Percentiles rank a stretch among this genome's conserved stretches.
These are phyloP conservation scores for Nothophaeocryptopus gaeumannii DNA, from an alignment of 2,329 filamentous ascomycete genomes.

Conservation along the genomic window DNA sequence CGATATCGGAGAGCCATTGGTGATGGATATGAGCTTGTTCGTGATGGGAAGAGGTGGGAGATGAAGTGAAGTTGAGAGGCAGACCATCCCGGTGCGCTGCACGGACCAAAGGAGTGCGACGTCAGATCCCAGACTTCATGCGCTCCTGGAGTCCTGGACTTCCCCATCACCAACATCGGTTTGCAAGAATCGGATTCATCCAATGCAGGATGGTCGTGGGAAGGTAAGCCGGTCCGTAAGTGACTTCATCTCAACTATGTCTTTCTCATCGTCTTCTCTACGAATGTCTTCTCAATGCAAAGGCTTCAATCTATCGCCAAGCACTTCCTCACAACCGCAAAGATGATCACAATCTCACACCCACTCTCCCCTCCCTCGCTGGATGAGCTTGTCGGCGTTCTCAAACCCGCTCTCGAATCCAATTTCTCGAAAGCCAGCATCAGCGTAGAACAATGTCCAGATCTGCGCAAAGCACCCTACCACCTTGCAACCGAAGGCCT, in stretches of 20 bases:
- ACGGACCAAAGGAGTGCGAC: neutral
- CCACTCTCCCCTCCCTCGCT: slow-evolving; percentile 26
- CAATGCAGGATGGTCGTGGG: neutral
- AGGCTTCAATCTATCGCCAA: neutral
- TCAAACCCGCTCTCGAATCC: slow-evolving; percentile 24
- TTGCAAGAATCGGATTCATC: too few species aligned
- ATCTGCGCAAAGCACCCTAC: slow-evolving; percentile 28
- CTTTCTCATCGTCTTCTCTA: neutral
- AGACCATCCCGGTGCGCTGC: neutral
- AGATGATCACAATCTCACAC: slow-evolving; percentile 26
- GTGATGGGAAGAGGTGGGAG: too few species aligned
- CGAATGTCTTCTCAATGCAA: neutral
- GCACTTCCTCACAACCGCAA: slow-evolving; percentile 1
- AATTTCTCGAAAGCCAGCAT: slow-evolving; percentile 27
- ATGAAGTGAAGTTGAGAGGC: too few species aligned
- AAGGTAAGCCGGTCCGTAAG: slow-evolving; percentile 1
- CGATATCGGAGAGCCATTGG: neutral
- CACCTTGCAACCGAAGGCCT: slow-evolving; percentile 29
- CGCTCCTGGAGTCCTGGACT: too few species aligned
- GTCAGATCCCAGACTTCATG: too few species aligned
- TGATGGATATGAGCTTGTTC: too few species aligned
- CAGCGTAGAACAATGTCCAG: slow-evolving; percentile 27
- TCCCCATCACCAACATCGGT: too few species aligned
- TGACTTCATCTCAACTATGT: slow-evolving; percentile 1
- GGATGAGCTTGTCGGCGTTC: slow-evolving; percentile 23